Conservation (phyloP, 345 rosid genomes). For the Psidium friedrichsthalianum region DNA sequence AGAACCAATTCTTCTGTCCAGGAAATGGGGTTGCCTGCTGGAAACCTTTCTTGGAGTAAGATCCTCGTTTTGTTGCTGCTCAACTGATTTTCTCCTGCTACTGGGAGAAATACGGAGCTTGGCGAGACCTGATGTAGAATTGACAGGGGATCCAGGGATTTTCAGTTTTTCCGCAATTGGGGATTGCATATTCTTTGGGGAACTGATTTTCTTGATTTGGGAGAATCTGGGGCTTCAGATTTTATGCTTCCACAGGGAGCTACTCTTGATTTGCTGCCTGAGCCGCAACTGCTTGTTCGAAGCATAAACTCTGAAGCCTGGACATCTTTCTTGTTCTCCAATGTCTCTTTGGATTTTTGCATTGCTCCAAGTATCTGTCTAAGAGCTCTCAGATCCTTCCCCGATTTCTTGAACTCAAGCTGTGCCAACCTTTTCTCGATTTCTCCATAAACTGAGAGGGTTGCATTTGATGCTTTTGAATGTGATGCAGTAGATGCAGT, state of each 20-base stretch:
- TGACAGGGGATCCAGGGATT: constrained; percentile 5
- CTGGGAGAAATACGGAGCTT: constrained; percentile 19
- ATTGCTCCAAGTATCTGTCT: constrained; percentile 80
- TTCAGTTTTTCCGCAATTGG: constrained; percentile 30
- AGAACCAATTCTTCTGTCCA: constrained; percentile 4
- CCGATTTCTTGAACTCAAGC: constrained; percentile 62
- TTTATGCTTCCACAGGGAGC: constrained; percentile 4
- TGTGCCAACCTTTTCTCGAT: constrained; percentile 71
- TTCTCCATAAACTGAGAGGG: constrained; percentile 60
- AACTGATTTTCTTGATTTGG: constrained; percentile 19
- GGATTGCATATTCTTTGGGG: constrained; percentile 36
- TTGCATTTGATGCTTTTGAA: background rate
- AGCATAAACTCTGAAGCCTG: constrained; percentile 12
- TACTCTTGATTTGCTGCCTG: background rate
- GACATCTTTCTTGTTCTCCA: constrained; percentile 29
- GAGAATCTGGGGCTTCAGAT: constrained; percentile 18
- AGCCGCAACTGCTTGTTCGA: constrained; percentile 3
- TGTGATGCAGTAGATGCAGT: constrained; percentile 16
- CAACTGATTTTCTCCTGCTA: constrained; percentile 19
- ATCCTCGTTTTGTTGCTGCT: constrained; percentile 36
- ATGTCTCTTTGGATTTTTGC: constrained; percentile 47
- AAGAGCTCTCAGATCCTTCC: constrained; percentile 82
- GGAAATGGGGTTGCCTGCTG: constrained; percentile 6
- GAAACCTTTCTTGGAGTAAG: constrained; percentile 23
- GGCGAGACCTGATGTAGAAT: constrained; percentile 12